phyloP scores from a whole-genome alignment of 2,329 filamentous ascomycete species.

The Alternaria infectoria region DNA sequence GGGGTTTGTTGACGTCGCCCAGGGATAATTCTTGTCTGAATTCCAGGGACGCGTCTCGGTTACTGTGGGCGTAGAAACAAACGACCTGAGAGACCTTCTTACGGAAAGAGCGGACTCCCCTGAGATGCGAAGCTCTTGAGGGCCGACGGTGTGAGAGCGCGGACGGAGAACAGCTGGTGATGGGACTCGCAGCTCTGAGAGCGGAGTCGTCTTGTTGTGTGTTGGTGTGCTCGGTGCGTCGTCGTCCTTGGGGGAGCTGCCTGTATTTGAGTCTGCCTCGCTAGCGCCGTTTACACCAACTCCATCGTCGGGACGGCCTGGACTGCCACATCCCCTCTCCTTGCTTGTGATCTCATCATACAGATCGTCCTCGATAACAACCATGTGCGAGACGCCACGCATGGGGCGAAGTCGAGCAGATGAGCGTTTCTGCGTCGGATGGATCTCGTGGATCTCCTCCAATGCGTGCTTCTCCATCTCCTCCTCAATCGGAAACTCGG shows the following conservation, averaged over 20 bases:
- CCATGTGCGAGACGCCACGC: constrained; percentile 38
- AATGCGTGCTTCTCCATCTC: constrained; percentile 47
- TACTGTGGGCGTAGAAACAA: constrained; percentile 28
- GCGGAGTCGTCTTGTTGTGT: constrained; percentile 21
- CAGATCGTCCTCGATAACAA: constrained; percentile 43
- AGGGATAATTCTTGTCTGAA: constrained; percentile 55
- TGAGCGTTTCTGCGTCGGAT: constrained; percentile 41
- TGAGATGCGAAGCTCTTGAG: constrained; percentile 21
- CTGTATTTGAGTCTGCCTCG: constrained; percentile 19
- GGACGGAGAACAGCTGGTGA: constrained; percentile 31
- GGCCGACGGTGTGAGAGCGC: constrained; percentile 28
- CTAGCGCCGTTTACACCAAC: constrained; percentile 8
- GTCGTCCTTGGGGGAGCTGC: constrained; percentile 7
- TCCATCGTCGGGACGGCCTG: constrained; percentile 11
- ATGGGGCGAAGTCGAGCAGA: constrained; percentile 43
- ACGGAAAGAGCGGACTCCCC: constrained; percentile 31
- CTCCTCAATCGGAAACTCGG: constrained; percentile 45
- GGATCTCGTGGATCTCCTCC: constrained; percentile 39
- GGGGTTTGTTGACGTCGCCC: constrained; percentile 47
- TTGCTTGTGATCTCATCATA: constrained; percentile 40
- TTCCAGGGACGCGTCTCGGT: constrained; percentile 56
- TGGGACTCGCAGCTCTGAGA: constrained; percentile 34
- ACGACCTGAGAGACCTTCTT: constrained; percentile 36
- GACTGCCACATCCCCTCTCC: constrained; percentile 18
- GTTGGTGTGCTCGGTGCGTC: constrained; percentile 11